Base-by-base conservation (phyloP, 208 protist species). In the Acanthamoeba castellanii region DNA sequence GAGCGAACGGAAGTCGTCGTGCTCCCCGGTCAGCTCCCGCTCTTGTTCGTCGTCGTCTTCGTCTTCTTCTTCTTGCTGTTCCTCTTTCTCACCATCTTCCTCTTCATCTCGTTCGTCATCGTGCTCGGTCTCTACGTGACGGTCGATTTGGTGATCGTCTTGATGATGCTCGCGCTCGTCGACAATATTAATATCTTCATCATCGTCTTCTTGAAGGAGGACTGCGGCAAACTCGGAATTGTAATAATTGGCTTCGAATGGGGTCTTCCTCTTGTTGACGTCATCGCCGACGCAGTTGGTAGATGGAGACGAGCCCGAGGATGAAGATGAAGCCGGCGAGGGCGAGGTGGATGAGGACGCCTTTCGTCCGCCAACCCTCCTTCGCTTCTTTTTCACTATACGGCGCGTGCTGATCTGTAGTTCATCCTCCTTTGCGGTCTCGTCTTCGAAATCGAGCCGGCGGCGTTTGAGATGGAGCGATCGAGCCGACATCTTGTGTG, bases 401-500 rank as follows among this genome's bases (percentile, higher is more conserved):
- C 37, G 3, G 30, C 42, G 72, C 5, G n/a, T 64, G 50, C 78
- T 87, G 42, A 47, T 42, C 22, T 13, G 25, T 64, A 30, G 13
- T 0, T 27, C 78, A 4, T 55, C 78, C 7, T 64, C 50, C 20
- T 32, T 61, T 0, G 42, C 34, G 11, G 14, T 22, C 8, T 85
- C 47, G 30, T 87, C 52, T n/a, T 87, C 78, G 78, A 87, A 87
- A 6, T 87, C 78, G 50, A 87, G 78, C 1, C 78, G 78, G 20
- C 78, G 42, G 30, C 78, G 78, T 25, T 87, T 87, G 47, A 87
- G 74, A 52, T 82, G 37, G 14, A 82, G 74, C 11, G 74, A 72
- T 8, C 74, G 74, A 18, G 47, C 45, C 37, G 74, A 25, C 74
- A 82, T 82, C 4, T 47, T 57, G 64, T 82, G 72, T 81, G 34